These are phyloP conservation scores for Trichophyton verrucosum DNA, from an alignment of 2,329 filamentous ascomycete species.

Conservation along the genomic window DNA sequence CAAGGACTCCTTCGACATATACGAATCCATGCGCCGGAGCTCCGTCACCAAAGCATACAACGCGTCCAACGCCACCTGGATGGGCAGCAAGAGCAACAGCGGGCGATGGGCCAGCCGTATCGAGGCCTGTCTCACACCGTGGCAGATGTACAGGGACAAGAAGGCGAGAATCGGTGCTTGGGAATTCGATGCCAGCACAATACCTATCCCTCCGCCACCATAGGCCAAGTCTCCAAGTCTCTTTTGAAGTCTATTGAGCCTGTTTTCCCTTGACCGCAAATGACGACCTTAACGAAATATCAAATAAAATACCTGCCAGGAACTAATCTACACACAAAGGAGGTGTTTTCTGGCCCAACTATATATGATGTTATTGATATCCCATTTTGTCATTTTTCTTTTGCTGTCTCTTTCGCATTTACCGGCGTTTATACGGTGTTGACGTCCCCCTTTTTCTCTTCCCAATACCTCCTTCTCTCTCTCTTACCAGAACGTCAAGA, in stretches of 20 bases:
- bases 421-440: neutral
- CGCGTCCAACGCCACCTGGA: constrained; percentile 28
- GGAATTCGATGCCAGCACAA: constrained; percentile 27
- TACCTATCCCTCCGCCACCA: constrained; percentile 19
- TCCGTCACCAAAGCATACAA: constrained; percentile 31
- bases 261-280: neutral
- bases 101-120: constrained; percentile 25
- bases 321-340: no score
- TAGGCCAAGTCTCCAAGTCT: constrained; percentile 1
- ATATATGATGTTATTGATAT: neutral
- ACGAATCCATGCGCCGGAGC: constrained; percentile 27
- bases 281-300: neutral
- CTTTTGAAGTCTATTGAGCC: no score
- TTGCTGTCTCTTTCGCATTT: neutral
- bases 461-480: neutral
- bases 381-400: neutral
- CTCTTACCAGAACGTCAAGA: neutral
- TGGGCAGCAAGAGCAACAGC: constrained; percentile 26
- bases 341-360: no score
- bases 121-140: constrained; percentile 29
- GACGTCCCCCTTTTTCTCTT: neutral
- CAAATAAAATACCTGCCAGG: no score
- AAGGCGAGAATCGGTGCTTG: constrained; percentile 21
- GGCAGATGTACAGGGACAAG: constrained; percentile 22
- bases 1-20: constrained; percentile 24